Conservation (phyloP, 352 stramenopile genomes). For the Phytophthora uliginosa region DNA sequence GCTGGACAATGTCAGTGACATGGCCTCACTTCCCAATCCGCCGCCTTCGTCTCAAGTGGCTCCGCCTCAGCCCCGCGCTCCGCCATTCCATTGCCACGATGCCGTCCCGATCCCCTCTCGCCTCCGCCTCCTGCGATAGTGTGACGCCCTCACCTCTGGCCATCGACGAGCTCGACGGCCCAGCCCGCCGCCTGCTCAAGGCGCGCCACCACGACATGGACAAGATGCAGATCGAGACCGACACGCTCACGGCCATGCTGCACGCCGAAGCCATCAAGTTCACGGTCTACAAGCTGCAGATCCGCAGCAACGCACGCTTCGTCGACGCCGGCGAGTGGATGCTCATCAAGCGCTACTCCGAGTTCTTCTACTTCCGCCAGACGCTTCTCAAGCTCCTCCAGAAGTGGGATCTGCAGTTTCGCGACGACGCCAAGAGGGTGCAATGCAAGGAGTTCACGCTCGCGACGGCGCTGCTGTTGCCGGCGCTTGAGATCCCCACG, state of each 20-base stretch:
- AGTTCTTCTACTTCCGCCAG: slow-evolving; percentile 70
- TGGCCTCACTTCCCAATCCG: slow-evolving; percentile 37
- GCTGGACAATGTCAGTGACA: neutral
- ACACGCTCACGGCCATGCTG: slow-evolving; percentile 51
- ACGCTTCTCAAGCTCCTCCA: slow-evolving; percentile 57
- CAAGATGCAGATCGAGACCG: slow-evolving; percentile 60
- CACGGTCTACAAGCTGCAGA: slow-evolving; percentile 76
- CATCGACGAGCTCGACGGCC: slow-evolving; percentile 37
- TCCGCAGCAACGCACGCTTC: slow-evolving; percentile 47
- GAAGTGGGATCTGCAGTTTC: slow-evolving; percentile 51
- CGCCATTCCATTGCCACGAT: slow-evolving; percentile 18
- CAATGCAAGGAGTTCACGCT: slow-evolving; percentile 59
- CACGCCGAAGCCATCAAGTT: slow-evolving; percentile 54
- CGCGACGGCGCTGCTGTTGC: slow-evolving; percentile 52
- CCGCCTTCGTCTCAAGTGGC: slow-evolving; percentile 35
- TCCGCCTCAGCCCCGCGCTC: slow-evolving; percentile 1
- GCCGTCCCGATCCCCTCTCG: slow-evolving; percentile 24
- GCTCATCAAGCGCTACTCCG: slow-evolving; percentile 71
- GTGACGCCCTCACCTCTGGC: slow-evolving; percentile 23
- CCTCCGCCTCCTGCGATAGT: slow-evolving; percentile 19
- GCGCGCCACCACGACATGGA: slow-evolving; percentile 59
- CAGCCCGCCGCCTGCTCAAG: slow-evolving; percentile 52
- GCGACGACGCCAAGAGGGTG: slow-evolving; percentile 28
- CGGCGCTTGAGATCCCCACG: slow-evolving; percentile 46
- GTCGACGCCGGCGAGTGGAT: slow-evolving; percentile 51